Evolutionary conservation across 164 flowering plant species (phyloP).

Genomic region (Stephania yunnanensis): DNA sequence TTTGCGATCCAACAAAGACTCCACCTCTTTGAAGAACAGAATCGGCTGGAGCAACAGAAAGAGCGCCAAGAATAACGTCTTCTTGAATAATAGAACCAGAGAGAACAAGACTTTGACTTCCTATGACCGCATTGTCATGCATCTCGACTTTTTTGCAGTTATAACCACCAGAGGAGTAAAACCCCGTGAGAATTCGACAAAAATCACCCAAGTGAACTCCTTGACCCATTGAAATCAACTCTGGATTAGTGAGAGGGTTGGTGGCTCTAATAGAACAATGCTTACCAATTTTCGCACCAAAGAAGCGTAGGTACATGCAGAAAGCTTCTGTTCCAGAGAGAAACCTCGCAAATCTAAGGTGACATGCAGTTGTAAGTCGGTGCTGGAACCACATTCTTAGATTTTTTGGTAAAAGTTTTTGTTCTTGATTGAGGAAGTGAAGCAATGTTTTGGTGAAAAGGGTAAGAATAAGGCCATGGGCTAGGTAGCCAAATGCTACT

Average conservation of each 20-base stretch:
- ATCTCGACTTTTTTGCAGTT: conserved; percentile 35
- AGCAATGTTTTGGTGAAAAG: conserved; percentile 33
- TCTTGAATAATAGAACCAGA: conserved; percentile 51
- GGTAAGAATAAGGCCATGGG: conserved; percentile 54
- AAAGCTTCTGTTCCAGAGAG: conserved; percentile 79
- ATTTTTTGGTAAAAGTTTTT: conserved; percentile 23
- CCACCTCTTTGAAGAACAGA: conserved; percentile 65
- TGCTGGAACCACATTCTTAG: conserved; percentile 46
- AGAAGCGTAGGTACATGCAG: conserved; percentile 51
- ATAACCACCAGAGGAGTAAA: conserved; percentile 40
- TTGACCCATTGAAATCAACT: conserved; percentile 39
- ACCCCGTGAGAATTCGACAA: conserved; percentile 53
- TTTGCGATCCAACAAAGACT: conserved; percentile 56
- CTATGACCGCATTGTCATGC: conserved; percentile 54
- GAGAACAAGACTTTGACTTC: conserved; percentile 62
- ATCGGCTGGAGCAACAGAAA: conserved; percentile 60
- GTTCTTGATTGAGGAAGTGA: conserved; percentile 24
- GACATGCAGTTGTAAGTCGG: conserved; percentile 45
- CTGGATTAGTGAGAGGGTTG: conserved; percentile 55
- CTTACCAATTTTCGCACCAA: conserved; percentile 62
- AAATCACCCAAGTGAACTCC: conserved; percentile 80
- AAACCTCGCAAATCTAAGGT: conserved; percentile 56
- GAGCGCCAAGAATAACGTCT: conserved; percentile 70
- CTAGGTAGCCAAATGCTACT: conserved; percentile 36
- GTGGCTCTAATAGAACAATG: conserved; percentile 73